phyloP scores from a whole-genome alignment of 2,329 filamentous ascomycete genomes.

The Fusarium begoniae region DNA sequence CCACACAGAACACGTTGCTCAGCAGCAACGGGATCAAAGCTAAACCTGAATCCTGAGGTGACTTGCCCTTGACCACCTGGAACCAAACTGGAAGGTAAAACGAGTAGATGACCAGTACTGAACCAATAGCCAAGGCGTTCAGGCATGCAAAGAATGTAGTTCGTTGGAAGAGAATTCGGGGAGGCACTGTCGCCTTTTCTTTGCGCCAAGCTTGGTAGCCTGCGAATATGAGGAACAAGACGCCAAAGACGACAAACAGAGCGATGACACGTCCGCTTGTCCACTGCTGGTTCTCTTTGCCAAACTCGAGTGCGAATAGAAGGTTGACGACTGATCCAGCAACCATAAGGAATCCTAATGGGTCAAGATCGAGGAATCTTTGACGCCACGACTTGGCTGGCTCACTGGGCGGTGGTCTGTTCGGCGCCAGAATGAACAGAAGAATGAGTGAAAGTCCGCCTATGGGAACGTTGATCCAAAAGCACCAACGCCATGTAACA shows the following conservation, averaged over 20 bases:
- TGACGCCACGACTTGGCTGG: conserved; percentile 7
- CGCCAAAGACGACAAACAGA: conserved; percentile 5
- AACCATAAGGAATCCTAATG: conserved; percentile 1
- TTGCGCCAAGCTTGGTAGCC: conserved; percentile 7
- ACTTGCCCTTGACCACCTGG: conserved; percentile 15
- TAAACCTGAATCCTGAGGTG: neutral
- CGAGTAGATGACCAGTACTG: neutral
- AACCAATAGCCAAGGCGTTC: neutral
- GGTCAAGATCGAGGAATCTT: conserved; percentile 14
- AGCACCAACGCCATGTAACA: conserved; percentile 24
- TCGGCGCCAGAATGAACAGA: neutral
- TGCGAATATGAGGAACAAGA: neutral
- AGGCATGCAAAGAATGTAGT: neutral
- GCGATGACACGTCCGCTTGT: neutral
- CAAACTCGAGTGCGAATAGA: conserved; percentile 16
- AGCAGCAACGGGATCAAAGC: neutral
- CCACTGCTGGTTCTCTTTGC: conserved; percentile 4
- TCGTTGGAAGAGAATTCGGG: neutral
- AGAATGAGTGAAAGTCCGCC: conserved; percentile 7
- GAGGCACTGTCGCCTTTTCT: conserved; percentile 10
- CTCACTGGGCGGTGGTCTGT: neutral
- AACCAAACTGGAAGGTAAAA: conserved; percentile 26
- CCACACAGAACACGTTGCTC: conserved; percentile 9
- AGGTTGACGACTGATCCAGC: conserved; percentile 10
- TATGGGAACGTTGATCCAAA: conserved; percentile 27